phyloP scores from a whole-genome alignment of 768 basidiomycete genomes.

The Collybiopsis luxurians region DNA sequence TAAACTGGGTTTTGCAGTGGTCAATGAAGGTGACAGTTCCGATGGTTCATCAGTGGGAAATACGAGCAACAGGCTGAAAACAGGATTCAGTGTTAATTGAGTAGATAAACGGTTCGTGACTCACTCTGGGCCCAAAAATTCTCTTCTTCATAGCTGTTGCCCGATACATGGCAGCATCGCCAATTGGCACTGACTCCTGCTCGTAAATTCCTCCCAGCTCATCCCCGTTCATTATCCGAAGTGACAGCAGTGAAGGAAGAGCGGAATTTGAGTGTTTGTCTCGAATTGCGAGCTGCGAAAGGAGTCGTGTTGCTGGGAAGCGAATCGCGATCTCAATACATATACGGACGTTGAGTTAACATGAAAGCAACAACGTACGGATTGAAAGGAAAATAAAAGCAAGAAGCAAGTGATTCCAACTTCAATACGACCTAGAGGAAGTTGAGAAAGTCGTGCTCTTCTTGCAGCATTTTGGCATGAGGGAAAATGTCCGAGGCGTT shows the following conservation, averaged over 20 bases:
- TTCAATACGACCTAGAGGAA: constrained; percentile 75
- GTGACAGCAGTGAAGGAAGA: constrained; percentile 55
- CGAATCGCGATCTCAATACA: constrained; percentile 25
- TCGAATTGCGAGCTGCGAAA: constrained; percentile 57
- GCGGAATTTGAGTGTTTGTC: constrained; percentile 34
- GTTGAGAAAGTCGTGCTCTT: constrained; percentile 64
- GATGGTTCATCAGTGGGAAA: neutral
- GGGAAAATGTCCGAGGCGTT: too few relatives aligned
- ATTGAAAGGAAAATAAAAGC: constrained; percentile 88
- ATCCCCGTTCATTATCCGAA: constrained; percentile 68
- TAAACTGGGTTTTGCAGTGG: neutral
- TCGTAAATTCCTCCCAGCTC: constrained; percentile 53
- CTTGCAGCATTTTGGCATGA: too few relatives aligned
- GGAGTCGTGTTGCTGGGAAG: constrained; percentile 65
- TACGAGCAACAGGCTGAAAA: constrained; percentile 57
- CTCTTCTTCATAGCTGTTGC: constrained; percentile 52
- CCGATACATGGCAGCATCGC: constrained; percentile 56
- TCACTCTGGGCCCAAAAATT: constrained; percentile 66
- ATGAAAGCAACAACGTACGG: constrained; percentile 35
- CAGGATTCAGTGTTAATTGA: too few relatives aligned
- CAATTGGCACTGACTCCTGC: constrained; percentile 62
- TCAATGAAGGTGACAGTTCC: neutral
- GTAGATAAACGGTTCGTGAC: constrained; percentile 22
- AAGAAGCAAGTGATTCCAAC: constrained; percentile 94
- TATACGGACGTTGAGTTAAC: neutral